Base-by-base conservation (phyloP, 2,329 filamentous ascomycete species). In the Hortaea sp. region DNA sequence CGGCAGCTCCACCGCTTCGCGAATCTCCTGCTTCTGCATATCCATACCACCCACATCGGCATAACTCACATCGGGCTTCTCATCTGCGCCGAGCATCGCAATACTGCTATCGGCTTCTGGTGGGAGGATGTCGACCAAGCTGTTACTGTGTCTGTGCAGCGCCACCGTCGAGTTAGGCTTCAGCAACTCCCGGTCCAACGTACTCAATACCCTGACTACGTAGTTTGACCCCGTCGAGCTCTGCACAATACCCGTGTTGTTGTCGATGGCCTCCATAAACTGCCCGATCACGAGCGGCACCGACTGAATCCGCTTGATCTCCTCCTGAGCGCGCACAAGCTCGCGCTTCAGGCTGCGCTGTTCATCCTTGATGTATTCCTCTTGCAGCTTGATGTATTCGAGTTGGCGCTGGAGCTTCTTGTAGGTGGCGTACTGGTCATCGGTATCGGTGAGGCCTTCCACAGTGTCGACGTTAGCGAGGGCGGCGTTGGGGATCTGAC, bases 361-460 rank as follows among this genome's bases (percentile, higher is more conserved):
- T 76, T 98, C 92, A 80, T 98, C 92, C 74, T 98, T 98, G 81
- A 98, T 98, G 70, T 98, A 98, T 68, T 98, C 92, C 71, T 98
- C 92, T 72, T 98, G 92, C 59, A 98, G 78, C 70, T 95, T 88
- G 66, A 97, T 95, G 59, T 78, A 97, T 82, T 98, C 92, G 59
- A 97, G 74, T 74, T 97, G 89, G 66, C 90, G 78, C 70, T 98
- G 90, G 54, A 97, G 80, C 74, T 94, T 92, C 77, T 98, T 98
- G 68, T 97, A 77, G 37, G 84, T 88, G 44, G 86, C 88, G 68
- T 98, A 98, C 66, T 97, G 90, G 67, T 97, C 90, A 55, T 81
- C 85, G 42, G 82, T 83, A 61, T 95, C 88, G 46, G 79, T 78
- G 51, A 88, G 74, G 50, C 88, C 88, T 68, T 95, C 90, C 54